Base-by-base conservation (phyloP, 2,329 filamentous ascomycete species). In the Thielaviopsis euricoi region DNA sequence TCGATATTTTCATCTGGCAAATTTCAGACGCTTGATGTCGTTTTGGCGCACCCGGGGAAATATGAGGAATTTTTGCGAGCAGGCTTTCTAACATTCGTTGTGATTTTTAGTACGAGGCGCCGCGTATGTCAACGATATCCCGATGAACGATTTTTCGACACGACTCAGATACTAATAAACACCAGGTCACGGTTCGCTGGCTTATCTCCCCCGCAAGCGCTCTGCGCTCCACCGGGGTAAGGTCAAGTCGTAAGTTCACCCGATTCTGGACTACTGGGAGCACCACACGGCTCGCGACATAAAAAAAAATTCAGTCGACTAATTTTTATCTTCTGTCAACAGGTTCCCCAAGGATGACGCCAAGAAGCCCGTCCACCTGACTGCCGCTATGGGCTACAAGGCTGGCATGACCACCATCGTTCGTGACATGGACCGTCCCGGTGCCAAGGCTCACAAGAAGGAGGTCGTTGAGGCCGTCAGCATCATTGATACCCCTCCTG, bases 271-370 rank as follows among this genome's bases (percentile, higher is more conserved):
- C n/a, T 29, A n/a, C 3, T n/a, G 6, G 4, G 7, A 19, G 9
- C 15, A 22, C 12, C 4, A 22, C 9, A 29, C 13, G 17, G n/a
- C 17, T 33, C 10, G 25, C 51, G 29, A 19, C 51, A 3, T 9
- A 13, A 17, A 19, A 17, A 19, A 15, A 13, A 15, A n/a, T 13
- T 23, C 13, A 23, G 22, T 6, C 52, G 46, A 12, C 33, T 22
- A 57, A 25, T 10, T 22, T 53, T 57, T 46, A 57, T 49, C 57
- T 55, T 58, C 63, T 58, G 62, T 61, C 63, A 59, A 68, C 71
- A 94, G 89, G 77, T 98, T 98, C 85, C 93, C 93, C 73, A 97
- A 97, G 86, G 93, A 98, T 87, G 90, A 98, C 82, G 80, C 89
- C 72, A 97, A 97, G 87, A 95, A 97, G 86, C 88, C 90, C 71